Conservation (phyloP, 345 rosid species). For the Brassica napus region Da-Ae NC_063451.1:42928001-42928500, state of each 20-base stretch:
- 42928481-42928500: conserved; percentile 36
- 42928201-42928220: background rate
- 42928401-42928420: conserved; percentile 21
- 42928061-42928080: too few species aligned
- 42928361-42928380: background rate
- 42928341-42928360: background rate
- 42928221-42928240: background rate
- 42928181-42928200: too few species aligned
- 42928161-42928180: too few species aligned
- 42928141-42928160: too few species aligned
- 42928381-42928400: background rate
- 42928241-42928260: background rate
- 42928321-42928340: background rate
- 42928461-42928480: conserved; percentile 35
- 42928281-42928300: background rate
- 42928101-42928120: too few species aligned
- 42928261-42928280: background rate
- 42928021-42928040: too few species aligned
- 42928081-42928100: too few species aligned
- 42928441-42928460: conserved; percentile 34
- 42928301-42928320: background rate
- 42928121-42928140: too few species aligned
- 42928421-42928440: conserved; percentile 29
- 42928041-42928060: too few species aligned
- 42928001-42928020: too few species aligned